Conservation (phyloP, 345 rosid genomes). For the Hibiscus syriacus region DNA sequence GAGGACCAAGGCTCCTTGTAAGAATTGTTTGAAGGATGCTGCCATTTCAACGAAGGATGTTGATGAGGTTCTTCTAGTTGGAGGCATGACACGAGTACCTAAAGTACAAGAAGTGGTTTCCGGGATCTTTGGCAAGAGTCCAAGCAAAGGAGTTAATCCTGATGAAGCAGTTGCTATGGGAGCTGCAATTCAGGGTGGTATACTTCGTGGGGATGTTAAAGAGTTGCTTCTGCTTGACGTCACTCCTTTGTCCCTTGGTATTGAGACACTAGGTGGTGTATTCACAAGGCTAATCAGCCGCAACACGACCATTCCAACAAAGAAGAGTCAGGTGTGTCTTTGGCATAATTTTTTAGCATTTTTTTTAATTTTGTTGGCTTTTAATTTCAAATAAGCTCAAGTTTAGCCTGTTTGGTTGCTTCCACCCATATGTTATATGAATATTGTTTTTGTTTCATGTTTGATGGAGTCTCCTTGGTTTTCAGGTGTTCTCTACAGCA, state of each 20-base stretch:
- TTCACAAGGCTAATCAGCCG: slow-evolving; percentile 64
- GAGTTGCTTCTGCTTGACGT: slow-evolving; percentile 83
- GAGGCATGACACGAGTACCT: slow-evolving; percentile 96
- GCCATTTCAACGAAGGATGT: slow-evolving; percentile 58
- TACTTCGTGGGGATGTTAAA: slow-evolving; percentile 88
- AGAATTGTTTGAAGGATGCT: slow-evolving; percentile 80
- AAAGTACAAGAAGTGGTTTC: slow-evolving; percentile 74
- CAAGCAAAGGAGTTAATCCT: too few species aligned
- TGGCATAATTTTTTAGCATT: neutral
- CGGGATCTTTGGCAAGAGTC: slow-evolving; percentile 75
- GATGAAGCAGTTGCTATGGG: too few species aligned
- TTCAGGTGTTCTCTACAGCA: slow-evolving; percentile 78
- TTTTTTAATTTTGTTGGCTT: too few species aligned
- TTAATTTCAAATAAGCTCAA: neutral
- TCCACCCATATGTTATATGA: neutral
- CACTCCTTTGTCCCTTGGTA: slow-evolving; percentile 80
- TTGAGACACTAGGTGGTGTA: slow-evolving; percentile 80
- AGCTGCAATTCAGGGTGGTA: slow-evolving; percentile 93
- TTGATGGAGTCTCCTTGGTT: neutral
- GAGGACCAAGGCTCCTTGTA: slow-evolving; percentile 65
- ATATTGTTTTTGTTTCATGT: neutral
- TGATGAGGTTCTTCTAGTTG: slow-evolving; percentile 80
- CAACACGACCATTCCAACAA: slow-evolving; percentile 85
- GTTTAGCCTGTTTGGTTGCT: neutral
- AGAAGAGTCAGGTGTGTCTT: slow-evolving; percentile 60